Conservation (phyloP, 2,329 filamentous ascomycete genomes). For the Corinectria fuckeliana region DNA sequence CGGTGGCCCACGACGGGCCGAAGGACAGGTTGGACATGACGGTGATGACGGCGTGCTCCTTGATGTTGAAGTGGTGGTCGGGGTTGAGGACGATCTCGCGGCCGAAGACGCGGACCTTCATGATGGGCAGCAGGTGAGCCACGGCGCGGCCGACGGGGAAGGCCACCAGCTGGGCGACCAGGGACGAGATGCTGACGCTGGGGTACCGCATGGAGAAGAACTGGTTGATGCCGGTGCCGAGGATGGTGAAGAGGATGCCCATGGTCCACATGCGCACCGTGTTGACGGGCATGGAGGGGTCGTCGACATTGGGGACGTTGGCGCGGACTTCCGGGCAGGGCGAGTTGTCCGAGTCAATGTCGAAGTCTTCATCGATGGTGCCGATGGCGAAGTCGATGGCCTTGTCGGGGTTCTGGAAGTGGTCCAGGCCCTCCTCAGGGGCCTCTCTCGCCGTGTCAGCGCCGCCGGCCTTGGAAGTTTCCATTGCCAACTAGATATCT, state of each 20-base stretch:
- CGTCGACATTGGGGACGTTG: conserved; percentile 15
- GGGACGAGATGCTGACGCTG: conserved; percentile 51
- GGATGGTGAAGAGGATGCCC: conserved; percentile 51
- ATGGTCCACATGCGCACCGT: conserved; percentile 53
- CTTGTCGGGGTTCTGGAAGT: conserved; percentile 19
- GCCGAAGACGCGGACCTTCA: conserved; percentile 31
- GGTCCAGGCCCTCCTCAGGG: conserved; percentile 9
- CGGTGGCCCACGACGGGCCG: conserved; percentile 51
- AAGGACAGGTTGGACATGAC: conserved; percentile 59
- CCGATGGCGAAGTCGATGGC: conserved; percentile 20
- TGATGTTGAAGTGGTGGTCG: conserved; percentile 52
- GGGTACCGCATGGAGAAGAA: conserved; percentile 56
- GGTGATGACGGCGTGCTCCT: conserved; percentile 53
- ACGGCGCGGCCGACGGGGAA: conserved; percentile 50
- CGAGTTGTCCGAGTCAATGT: conserved; percentile 25
- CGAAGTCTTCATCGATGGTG: conserved; percentile 16
- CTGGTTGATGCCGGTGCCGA: conserved; percentile 55
- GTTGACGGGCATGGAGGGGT: conserved; percentile 29
- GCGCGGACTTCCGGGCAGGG: conserved; percentile 17
- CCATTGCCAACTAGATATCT: conserved; percentile 2
- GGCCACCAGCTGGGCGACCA: conserved; percentile 53
- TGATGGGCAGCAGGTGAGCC: conserved; percentile 47
- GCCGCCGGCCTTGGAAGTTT: neutral
- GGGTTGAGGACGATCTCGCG: conserved; percentile 44
- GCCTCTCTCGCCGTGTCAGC: neutral